Conservation (phyloP, 305 asterid genomes). For the Salvia sclarea region DNA sequence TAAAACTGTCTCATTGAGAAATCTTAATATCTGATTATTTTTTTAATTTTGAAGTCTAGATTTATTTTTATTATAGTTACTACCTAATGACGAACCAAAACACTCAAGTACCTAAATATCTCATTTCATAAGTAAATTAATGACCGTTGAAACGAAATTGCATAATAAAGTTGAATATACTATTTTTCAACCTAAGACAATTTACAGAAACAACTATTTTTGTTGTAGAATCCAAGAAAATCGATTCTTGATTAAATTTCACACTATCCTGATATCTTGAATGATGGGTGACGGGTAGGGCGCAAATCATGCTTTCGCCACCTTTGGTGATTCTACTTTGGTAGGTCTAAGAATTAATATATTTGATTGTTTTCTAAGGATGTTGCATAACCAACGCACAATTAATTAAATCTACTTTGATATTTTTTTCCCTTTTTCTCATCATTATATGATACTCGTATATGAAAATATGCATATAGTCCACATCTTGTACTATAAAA, state of each 20-base stretch:
- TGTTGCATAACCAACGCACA: not conserved
- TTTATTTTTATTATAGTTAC: no score
- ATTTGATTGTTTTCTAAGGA: not conserved
- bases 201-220: not conserved
- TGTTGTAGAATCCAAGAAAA: not conserved
- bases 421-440: not conserved
- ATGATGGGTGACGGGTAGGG: not conserved
- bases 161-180: no score
- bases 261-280: conserved; percentile 7
- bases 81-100: no score
- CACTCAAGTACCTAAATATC: no score
- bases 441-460: not conserved
- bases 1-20: no score
- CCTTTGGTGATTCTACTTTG: not conserved
- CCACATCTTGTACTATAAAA: not conserved
- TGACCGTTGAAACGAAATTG: no score
- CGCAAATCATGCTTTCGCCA: not conserved
- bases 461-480: not conserved
- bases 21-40: no score
- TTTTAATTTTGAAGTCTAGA: no score
- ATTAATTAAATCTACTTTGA: not conserved
- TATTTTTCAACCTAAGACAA: no score
- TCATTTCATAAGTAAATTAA: no score
- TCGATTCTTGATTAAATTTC: conserved; percentile 15
- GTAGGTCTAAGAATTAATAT: not conserved